These are phyloP conservation scores for Sclerotiophoma versabilis DNA, from an alignment of 2,329 filamentous ascomycete genomes.

Conservation along the genomic window DNA sequence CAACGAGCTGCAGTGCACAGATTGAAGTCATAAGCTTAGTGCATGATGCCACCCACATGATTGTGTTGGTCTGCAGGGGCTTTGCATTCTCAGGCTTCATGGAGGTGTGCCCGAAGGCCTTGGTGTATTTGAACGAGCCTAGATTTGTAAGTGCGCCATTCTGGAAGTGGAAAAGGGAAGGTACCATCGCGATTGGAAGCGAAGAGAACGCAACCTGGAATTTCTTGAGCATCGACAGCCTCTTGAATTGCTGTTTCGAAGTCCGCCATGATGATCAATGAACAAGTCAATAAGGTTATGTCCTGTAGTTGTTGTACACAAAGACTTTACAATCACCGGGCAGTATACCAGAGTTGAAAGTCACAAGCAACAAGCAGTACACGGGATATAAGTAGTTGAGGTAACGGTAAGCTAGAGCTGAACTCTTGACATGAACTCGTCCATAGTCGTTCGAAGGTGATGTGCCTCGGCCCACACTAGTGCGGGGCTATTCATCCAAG, in stretches of 20 bases:
- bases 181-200: conserved; percentile 35
- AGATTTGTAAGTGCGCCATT: background rate
- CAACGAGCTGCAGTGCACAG: conserved; percentile 45
- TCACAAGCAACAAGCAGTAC: background rate
- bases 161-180: background rate
- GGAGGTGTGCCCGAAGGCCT: conserved; percentile 44
- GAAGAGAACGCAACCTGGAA: conserved; percentile 31
- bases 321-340: background rate
- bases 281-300: background rate
- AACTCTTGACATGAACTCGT: background rate
- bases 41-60: conserved; percentile 51
- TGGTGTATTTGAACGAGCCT: conserved; percentile 41
- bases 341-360: background rate
- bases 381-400: background rate
- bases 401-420: background rate
- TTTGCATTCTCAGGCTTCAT: conserved; percentile 8
- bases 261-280: background rate
- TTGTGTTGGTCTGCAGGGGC: conserved; percentile 20
- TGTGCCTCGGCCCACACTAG: conserved; percentile 9
- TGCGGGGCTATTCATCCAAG: conserved; percentile 5
- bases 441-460: background rate
- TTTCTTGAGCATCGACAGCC: conserved; percentile 26
- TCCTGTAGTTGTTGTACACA: background rate
- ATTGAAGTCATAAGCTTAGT: conserved; percentile 50
- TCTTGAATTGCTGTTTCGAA: conserved; percentile 33